Base-by-base conservation (phyloP, 768 basidiomycete genomes). In the Naganishia onofrii region DNA sequence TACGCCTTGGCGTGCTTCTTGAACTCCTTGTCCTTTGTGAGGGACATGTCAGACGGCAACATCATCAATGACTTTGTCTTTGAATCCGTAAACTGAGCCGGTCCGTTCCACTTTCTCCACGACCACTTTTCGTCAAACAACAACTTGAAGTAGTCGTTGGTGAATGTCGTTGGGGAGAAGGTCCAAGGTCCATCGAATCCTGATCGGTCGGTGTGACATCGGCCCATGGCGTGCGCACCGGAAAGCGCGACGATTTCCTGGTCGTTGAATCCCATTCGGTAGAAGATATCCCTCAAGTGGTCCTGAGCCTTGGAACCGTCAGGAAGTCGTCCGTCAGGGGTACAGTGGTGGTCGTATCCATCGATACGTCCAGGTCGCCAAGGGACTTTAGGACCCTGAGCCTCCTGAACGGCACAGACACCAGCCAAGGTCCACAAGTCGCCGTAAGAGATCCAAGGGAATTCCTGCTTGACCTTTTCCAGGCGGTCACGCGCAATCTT, bases 371-470 rank as follows among this genome's bases (percentile, higher is more conserved):
- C 95, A 1, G 94, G 87, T 68, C 93, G 86, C 95, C 95, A 99
- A 26, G 91, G 90, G 76, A 98, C 84, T 81, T 89, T 88, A 54
- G 95, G 95, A 17, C 95, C 95, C 67, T 86, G 88, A 86, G 93
- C 89, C 84, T 98, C 95, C 85, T 89, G 81, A 63, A 97, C 83
- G 66, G 94, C 93, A 73, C 86, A 87, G 69, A 97, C 94, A 78
- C 95, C 95, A 66, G 84, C 95, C 46, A 99, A 88, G 29, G 95
- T 99, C 93, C 94, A 96, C 68, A 96, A 84, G 80, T 97, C 94
- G 73, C 93, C 94, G 80, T 96, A 98, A 69, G 87, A 90, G 74
- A 98, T 96, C 92, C 93, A 94, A 0, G 88, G 85, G 84, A 90
- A 92, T 75, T 95, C 87, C 66, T 87, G 77, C 84, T 98, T 94